Conservation (phyloP, 108 stramenopile species). For the Cylindrotheca closterium region DNA sequence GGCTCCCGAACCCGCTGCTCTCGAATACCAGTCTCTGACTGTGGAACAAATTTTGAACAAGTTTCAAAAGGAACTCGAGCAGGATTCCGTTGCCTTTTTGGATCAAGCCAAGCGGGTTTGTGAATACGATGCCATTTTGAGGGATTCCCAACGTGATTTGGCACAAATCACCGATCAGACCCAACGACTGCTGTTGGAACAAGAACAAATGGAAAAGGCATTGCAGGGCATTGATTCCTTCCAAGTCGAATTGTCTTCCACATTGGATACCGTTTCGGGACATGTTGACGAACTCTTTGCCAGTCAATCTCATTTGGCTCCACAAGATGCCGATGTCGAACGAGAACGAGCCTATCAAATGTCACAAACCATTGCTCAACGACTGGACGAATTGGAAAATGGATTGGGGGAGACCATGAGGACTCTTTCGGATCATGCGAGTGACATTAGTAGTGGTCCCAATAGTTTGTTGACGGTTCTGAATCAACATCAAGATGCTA, state of each 20-base stretch:
- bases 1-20: slow-evolving; percentile 45
- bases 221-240: slow-evolving; percentile 58
- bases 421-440: slow-evolving; percentile 51
- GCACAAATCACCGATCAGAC: slow-evolving; percentile 52
- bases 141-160: slow-evolving; percentile 66
- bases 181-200: slow-evolving; percentile 55
- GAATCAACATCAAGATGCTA: slow-evolving; percentile 71
- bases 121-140: slow-evolving; percentile 73
- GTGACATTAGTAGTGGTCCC: background rate
- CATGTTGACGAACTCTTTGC: slow-evolving; percentile 75
- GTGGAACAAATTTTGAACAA: slow-evolving; percentile 84
- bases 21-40: slow-evolving; percentile 80
- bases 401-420: slow-evolving; percentile 42
- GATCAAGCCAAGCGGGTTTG: slow-evolving; percentile 79
- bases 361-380: slow-evolving; percentile 50
- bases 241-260: slow-evolving; percentile 58
- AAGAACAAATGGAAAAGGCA: slow-evolving; percentile 60
- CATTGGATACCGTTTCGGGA: slow-evolving; percentile 54
- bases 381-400: slow-evolving; percentile 42
- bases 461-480: slow-evolving; percentile 54
- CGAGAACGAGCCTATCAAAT: slow-evolving; percentile 68
- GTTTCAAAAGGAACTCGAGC: slow-evolving; percentile 75
- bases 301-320: slow-evolving; percentile 49
- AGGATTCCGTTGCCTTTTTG: slow-evolving; percentile 60
- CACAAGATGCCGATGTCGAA: slow-evolving; percentile 71